Conservation (phyloP, 2,329 filamentous ascomycete genomes). For the Verticillium klebahnii region DNA sequence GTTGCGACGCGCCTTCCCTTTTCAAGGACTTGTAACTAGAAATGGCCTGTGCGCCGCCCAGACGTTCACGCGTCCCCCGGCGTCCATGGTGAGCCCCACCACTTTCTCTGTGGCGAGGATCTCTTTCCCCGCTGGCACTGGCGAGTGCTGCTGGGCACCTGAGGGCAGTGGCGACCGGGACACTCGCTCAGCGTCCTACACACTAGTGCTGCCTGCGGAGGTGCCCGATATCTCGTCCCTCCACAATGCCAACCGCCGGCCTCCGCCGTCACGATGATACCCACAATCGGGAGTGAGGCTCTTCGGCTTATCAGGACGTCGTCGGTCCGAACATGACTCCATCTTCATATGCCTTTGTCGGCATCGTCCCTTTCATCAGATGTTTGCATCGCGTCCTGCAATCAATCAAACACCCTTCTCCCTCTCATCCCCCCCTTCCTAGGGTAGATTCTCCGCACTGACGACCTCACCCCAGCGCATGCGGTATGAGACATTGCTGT, state of each 20-base stretch:
- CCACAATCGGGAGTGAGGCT: neutral
- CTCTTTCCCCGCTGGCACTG: neutral
- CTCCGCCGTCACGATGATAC: neutral
- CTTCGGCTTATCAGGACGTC: neutral
- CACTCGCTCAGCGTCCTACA: neutral
- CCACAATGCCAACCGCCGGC: neutral
- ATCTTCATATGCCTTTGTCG: neutral
- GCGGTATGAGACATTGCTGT: neutral
- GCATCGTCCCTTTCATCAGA: neutral
- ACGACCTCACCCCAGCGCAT: neutral
- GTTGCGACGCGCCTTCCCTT: neutral
- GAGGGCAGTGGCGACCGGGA: neutral
- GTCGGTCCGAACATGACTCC: neutral
- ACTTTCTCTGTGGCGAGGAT: neutral
- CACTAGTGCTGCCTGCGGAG: neutral
- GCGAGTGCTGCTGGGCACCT: neutral
- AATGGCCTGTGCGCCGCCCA: neutral
- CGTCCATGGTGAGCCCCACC: neutral
- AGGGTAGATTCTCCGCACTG: neutral
- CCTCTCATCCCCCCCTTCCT: neutral
- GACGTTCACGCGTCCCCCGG: neutral
- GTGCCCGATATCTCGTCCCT: neutral
- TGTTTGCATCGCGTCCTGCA: neutral
- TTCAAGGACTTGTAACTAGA: neutral
- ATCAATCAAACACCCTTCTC: neutral